Percentiles rank a stretch among this genome's conserved stretches.
Conservation (phyloP, 371 early-diverging fungal species). For the Fennellomyces sp. region DNA sequence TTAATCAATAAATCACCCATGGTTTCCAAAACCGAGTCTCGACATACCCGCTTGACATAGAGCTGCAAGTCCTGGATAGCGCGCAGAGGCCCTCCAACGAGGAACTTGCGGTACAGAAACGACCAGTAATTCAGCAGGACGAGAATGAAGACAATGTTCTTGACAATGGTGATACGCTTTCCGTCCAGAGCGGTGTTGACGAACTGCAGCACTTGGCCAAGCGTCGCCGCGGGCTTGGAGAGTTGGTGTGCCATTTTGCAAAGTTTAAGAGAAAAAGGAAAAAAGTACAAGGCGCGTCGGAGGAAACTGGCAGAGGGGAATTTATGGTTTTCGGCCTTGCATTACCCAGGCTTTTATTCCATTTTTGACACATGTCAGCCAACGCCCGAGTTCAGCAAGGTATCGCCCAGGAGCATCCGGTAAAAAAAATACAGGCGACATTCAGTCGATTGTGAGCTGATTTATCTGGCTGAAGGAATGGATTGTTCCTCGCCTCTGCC, state of each 20-base stretch:
- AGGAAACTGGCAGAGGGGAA: too few species aligned
- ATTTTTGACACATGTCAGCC: conserved; percentile 1
- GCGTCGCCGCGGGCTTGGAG: conserved; percentile 2
- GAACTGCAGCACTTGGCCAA: conserved; percentile 8
- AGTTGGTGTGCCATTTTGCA: conserved; percentile 23
- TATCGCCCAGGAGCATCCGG: conserved; percentile 21
- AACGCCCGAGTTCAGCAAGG: conserved; percentile 17
- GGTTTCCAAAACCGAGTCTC: too few species aligned
- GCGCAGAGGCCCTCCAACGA: conserved; percentile 60
- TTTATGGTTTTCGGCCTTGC: too few species aligned
- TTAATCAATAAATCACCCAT: neutral
- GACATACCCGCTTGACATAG: conserved; percentile 45
- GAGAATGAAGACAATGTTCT: conserved; percentile 64
- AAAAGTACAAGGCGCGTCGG: too few species aligned
- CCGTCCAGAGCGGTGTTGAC: conserved; percentile 36
- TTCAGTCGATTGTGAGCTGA: too few species aligned
- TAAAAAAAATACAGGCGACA: too few species aligned
- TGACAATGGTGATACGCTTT: conserved; percentile 43
- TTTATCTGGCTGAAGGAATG: conserved; percentile 15
- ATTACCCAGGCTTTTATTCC: neutral
- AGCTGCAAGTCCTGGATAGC: conserved; percentile 52
- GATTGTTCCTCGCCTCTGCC: conserved; percentile 17
- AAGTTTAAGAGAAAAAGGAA: neutral
- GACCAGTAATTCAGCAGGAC: conserved; percentile 58
- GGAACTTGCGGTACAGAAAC: conserved; percentile 51